Base-by-base conservation (phyloP, 2,329 filamentous ascomycete genomes). In the Alternaria angustiovoidea region DNA sequence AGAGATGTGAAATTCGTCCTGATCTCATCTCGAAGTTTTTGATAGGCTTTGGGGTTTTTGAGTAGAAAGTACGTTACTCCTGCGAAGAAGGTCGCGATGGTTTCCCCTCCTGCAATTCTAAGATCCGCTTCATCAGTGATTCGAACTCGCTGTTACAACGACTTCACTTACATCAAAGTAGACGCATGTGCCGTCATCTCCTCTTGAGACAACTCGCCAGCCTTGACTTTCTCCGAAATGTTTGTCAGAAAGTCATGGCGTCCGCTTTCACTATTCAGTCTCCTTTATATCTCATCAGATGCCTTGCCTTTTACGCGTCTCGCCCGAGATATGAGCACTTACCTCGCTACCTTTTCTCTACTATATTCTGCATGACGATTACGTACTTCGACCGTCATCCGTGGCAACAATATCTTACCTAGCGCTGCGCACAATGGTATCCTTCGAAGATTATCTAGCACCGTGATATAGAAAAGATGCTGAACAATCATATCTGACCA, bases 161-260 rank as follows among this genome's bases (percentile, higher is more conserved):
- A 7, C 3, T 39, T 28, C 11, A 52, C 49, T 9, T 41, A 52
- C 49, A 41, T 18, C 36, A 52, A 30, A 9, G 49, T 52, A 12
- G 49, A 52, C 7, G 49, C 49, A 26, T 52, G 49, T 11, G 49
- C 49, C 3, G 49, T 42, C 49, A 52, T 30, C 24, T 52, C 49
- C 36, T 52, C 49, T 18, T 52, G 20, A 16, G 34, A 18, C 16
- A 52, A n/a, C 3, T 22, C 16, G 7, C 49, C 49, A 41, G 20
- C n/a, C 22, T 41, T 38, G 16, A 41, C 34, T 20, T 41, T 41
- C 4, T 28, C 24, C 22, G 18, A 16, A 8, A 52, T 5, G 12
- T 38, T 52, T 28, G 49, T 41, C 16, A 52, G 36, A 18, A 52
- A 52, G 24, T 52, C 49, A 6, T 52, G 34, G 16, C 49, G 49